phyloP scores from a whole-genome alignment of 768 basidiomycete genomes.

The Termitomyces sp. region DNA sequence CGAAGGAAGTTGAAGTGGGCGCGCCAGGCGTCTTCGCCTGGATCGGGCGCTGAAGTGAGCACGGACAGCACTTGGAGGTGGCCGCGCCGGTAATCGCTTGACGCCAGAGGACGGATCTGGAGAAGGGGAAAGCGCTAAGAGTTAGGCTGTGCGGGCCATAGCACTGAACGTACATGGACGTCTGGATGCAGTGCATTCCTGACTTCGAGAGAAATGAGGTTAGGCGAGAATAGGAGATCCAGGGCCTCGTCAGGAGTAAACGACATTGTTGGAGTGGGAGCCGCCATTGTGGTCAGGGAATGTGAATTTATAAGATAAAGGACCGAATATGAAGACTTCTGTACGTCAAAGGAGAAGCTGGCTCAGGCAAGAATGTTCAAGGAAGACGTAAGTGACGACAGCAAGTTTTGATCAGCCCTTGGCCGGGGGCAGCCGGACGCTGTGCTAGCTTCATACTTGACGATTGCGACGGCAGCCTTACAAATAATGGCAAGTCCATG shows the following conservation, averaged over 20 bases:
- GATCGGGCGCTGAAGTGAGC: conserved; percentile 66
- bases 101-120: conserved; percentile 87
- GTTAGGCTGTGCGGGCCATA: not conserved
- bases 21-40: conserved; percentile 62
- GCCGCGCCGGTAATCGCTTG: conserved; percentile 74
- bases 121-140: not conserved
- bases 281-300: conserved; percentile 9
- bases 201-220: conserved; percentile 65
- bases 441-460: not conserved
- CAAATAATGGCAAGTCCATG: not conserved
- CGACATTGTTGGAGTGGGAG: conserved; percentile 5
- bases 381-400: not conserved
- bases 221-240: conserved; percentile 73
- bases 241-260: conserved; percentile 62
- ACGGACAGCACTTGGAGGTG: conserved; percentile 84
- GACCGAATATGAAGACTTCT: not conserved
- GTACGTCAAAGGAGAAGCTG: not conserved
- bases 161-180: conserved; percentile 26
- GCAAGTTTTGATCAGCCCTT: not conserved
- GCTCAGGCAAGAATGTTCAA: not conserved
- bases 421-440: not conserved
- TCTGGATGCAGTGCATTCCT: conserved; percentile 53
- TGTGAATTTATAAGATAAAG: conserved; percentile 4
- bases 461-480: not conserved
- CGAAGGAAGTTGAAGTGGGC: conserved; percentile 63